Evolutionary conservation across 345 rosid species (phyloP).

Genomic region (Streptanthus diversifolius): DNA sequence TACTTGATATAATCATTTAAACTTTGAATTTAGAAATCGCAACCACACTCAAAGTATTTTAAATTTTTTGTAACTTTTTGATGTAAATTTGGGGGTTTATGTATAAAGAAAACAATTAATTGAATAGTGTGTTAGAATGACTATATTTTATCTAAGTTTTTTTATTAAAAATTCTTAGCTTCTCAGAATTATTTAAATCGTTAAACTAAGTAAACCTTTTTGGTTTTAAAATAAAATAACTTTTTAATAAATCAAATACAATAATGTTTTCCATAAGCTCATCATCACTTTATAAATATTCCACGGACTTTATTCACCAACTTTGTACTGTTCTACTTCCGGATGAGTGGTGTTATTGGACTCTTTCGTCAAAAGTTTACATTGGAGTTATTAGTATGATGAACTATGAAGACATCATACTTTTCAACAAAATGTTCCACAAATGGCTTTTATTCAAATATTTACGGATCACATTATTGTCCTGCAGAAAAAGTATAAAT

Average conservation of each 20-base stretch:
- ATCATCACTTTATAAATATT: background rate
- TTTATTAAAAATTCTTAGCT: background rate
- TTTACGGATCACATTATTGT: background rate
- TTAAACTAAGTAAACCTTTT: background rate
- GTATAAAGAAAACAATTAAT: background rate
- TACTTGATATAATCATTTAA: background rate
- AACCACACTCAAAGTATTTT: background rate
- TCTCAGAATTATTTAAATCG: background rate
- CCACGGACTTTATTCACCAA: background rate
- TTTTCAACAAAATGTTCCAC: constrained; percentile 16
- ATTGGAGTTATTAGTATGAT: background rate
- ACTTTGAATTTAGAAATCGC: no score
- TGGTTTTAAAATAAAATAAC: background rate
- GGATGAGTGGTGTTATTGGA: constrained; percentile 20
- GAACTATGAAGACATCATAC: constrained; percentile 3
- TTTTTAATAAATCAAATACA: background rate
- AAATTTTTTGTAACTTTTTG: background rate
- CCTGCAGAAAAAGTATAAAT: background rate
- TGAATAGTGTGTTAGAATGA: background rate
- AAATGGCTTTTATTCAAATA: background rate
- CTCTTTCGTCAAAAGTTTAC: constrained; percentile 25
- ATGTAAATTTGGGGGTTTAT: background rate
- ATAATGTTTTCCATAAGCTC: constrained; percentile 1
- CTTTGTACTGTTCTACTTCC: constrained; percentile 6
- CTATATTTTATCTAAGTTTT: background rate